Evolutionary conservation across 2,329 filamentous ascomycete genomes (phyloP).

Genomic region (Penicillium sp.): DNA sequence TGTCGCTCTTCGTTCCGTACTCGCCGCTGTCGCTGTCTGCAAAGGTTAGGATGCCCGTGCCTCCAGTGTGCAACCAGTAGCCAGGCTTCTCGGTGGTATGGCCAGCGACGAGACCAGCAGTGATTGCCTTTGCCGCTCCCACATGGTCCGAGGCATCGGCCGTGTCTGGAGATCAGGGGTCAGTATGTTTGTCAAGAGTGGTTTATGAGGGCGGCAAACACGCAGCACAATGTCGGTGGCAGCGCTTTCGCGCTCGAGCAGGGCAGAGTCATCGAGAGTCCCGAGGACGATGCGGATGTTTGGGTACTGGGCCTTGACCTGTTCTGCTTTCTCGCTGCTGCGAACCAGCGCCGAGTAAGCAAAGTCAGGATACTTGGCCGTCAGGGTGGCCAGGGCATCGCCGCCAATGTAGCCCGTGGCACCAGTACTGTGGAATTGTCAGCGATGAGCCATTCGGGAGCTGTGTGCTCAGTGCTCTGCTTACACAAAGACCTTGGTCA

Average conservation of each 20-base stretch:
- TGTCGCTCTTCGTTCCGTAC: conserved; percentile 39
- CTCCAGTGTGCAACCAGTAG: conserved; percentile 44
- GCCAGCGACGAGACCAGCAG: conserved; percentile 39
- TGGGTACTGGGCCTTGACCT: conserved; percentile 42
- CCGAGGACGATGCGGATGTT: conserved; percentile 53
- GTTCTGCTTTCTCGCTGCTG: conserved; percentile 36
- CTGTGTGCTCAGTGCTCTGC: background rate
- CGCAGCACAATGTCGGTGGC: conserved; percentile 53
- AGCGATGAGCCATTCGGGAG: background rate
- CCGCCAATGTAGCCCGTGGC: conserved; percentile 53
- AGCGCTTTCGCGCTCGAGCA: conserved; percentile 47
- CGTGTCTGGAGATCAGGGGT: conserved; percentile 15
- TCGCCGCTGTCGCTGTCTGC: conserved; percentile 36
- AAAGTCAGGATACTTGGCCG: conserved; percentile 42
- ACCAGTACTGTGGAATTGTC: conserved; percentile 39
- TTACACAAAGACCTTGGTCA: conserved; percentile 23
- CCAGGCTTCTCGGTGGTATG: conserved; percentile 40
- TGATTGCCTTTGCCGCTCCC: conserved; percentile 40
- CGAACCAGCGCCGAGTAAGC: conserved; percentile 41
- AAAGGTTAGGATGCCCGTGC: conserved; percentile 39
- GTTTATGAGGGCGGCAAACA: conserved; percentile 19
- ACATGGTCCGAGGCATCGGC: conserved; percentile 40
- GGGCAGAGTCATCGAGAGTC: conserved; percentile 44
- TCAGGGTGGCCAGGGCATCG: conserved; percentile 45
- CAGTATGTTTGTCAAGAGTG: background rate